Conservation (phyloP, 2,329 filamentous ascomycete genomes). For the Exophiala calicioides region DNA sequence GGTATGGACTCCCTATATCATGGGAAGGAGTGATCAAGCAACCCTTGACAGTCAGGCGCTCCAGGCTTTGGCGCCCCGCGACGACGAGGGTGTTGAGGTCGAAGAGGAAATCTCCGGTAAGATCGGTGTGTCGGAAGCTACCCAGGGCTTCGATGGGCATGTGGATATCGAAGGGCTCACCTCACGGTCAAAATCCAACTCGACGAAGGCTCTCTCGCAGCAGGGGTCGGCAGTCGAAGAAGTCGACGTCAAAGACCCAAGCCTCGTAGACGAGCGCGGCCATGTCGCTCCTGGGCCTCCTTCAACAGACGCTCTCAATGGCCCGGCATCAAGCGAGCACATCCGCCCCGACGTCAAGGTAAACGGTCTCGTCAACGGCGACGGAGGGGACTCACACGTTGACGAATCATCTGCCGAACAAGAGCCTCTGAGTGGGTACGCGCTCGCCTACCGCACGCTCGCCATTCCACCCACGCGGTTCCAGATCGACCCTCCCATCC, state of each 20-base stretch:
- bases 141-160: constrained; percentile 34
- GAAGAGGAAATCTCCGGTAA: constrained; percentile 32
- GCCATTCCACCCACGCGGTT: constrained; percentile 30
- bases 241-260: constrained; percentile 15
- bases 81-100: constrained; percentile 60
- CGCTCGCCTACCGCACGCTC: constrained; percentile 27
- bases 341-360: constrained; percentile 12
- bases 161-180: constrained; percentile 19
- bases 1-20: constrained; percentile 95
- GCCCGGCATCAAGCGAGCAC: constrained; percentile 9
- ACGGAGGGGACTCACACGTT: constrained; percentile 1
- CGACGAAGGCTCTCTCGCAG: constrained; percentile 7
- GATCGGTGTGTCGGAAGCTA: constrained; percentile 14
- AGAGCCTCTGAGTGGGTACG: constrained; percentile 26
- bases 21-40: constrained; percentile 80
- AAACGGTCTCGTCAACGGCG: constrained; percentile 25
- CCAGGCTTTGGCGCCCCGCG: constrained; percentile 82
- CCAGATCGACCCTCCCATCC: constrained; percentile 33
- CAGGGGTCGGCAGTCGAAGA: constrained; percentile 8
- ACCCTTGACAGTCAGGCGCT: constrained; percentile 83
- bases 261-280: constrained; percentile 22
- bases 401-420: constrained; percentile 4
- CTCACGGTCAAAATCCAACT: constrained; percentile 11
- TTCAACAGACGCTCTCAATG: constrained; percentile 23
- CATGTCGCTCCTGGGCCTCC: constrained; percentile 30